Evolutionary conservation across 331 rosid species (phyloP), one percentile per base, ranked within the genome.

Genomic region (Cydonia oblonga): DNA sequence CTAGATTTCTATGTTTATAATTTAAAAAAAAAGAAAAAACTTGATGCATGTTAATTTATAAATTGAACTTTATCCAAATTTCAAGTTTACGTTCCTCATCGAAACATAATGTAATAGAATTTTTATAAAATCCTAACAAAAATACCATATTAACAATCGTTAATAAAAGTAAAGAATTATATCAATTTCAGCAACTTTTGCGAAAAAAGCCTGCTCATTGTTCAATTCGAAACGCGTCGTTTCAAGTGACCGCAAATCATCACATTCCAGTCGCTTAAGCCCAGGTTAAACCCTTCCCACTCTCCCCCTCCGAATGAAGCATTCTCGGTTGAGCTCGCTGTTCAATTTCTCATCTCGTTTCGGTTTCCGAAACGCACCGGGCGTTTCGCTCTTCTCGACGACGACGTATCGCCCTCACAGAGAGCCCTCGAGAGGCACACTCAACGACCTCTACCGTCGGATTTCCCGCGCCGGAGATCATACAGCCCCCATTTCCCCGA

Each of bases 401-500:
- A 18, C 69, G 18, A 15, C 40, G 63, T 11, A 35, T 38, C 15
- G 40, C 3, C 25, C 6, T 15, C 5, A 5, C 0, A n/a, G 60
- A 46, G 60, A 10, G 30, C 16, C 20, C 18, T 18, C 12, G 62
- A 23, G 40, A 4, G 22, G 22, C 29, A 29, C 18, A 4, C 35
- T 51, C 40, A 29, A 13, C 29, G 0, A 5, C 11, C 69, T 82
- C 54, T 78, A 66, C 75, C 63, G 56, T 30, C 63, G 42, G 73
- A 82, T 82, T 64, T 78, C 68, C 13, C 73, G 69, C 3, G 1
- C 9, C 9, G 52, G 65, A 18, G 66, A 60, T 29, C 80, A 22
- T 22, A 22, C 8, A 22, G 1, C 4, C 4, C 51, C 78, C 13
- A 57, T 67, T 22, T 29, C 75, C 4, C 80, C 73, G 35, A 16